Percentiles rank a stretch among this genome's conserved stretches.
Conservation (phyloP, 208 protist species). For the Endotrypanum monterogeii region DNA sequence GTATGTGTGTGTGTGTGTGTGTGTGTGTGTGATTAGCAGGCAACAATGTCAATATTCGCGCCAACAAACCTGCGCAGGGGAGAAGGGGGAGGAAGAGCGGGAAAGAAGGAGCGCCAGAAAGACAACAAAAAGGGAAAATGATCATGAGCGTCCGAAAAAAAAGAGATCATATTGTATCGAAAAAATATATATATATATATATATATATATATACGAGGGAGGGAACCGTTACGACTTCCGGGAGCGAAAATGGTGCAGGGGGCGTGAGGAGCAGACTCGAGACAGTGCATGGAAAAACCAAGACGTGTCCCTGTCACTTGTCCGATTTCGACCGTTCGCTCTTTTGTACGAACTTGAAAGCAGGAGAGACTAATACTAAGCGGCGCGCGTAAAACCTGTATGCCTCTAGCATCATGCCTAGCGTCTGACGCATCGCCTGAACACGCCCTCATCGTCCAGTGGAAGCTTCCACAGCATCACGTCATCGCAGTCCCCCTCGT, state of each 20-base stretch:
- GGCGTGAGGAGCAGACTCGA: background rate
- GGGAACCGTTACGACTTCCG: background rate
- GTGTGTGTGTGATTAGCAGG: slow-evolving; percentile 1
- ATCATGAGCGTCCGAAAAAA: background rate
- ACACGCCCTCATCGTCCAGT: background rate
- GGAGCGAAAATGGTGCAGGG: background rate
- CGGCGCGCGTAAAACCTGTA: too few relatives aligned
- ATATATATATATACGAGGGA: background rate
- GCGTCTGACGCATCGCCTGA: background rate
- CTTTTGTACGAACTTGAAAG: background rate
- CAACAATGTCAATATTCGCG: background rate
- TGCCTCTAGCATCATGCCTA: background rate
- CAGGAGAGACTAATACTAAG: background rate
- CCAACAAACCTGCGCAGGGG: background rate
- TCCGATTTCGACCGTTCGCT: background rate
- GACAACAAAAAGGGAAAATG: background rate
- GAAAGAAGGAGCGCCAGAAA: background rate
- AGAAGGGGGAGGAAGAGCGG: background rate
- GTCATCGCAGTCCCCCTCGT: background rate
- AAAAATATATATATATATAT: background rate
- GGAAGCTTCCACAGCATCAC: background rate
- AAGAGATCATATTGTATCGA: background rate
- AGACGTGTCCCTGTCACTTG: background rate
- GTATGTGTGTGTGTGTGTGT: slow-evolving; percentile 9
- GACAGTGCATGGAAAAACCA: background rate